Evolutionary conservation across 2,329 filamentous ascomycete species (phyloP).

Genomic region (Diaporthe sp.): DNA sequence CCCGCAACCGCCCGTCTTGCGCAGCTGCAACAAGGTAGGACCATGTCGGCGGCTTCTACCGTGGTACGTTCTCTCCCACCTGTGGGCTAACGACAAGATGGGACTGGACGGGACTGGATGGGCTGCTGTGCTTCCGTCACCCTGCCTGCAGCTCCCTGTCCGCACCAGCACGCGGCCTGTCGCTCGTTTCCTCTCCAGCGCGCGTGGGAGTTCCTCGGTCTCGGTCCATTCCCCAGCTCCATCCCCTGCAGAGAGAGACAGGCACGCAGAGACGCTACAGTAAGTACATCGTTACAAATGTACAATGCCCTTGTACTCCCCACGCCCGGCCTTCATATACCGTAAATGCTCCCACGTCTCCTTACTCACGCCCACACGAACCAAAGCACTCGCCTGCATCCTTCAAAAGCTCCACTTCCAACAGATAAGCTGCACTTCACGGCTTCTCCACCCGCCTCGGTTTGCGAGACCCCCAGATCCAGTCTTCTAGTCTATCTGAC

Average conservation of each 20-base stretch:
- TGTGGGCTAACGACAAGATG: constrained; percentile 7
- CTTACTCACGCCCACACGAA: constrained; percentile 25
- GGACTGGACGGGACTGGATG: constrained; percentile 9
- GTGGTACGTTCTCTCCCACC: constrained; percentile 25
- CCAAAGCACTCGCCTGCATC: constrained; percentile 25
- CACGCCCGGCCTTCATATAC: constrained; percentile 30
- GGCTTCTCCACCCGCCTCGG: constrained; percentile 32
- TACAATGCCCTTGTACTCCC: constrained; percentile 31
- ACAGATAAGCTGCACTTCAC: constrained; percentile 29
- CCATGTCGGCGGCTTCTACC: constrained; percentile 19
- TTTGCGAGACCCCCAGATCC: constrained; percentile 4
- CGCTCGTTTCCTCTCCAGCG: constrained; percentile 31
- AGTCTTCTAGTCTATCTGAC: constrained; percentile 6
- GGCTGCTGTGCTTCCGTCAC: constrained; percentile 20
- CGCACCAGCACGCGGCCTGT: constrained; percentile 26
- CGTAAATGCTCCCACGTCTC: constrained; percentile 34
- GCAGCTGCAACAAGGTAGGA: not conserved
- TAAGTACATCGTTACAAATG: not conserved
- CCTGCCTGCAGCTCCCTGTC: constrained; percentile 29
- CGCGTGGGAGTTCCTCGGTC: constrained; percentile 20
- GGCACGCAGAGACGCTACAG: not conserved
- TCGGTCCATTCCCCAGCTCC: constrained; percentile 31
- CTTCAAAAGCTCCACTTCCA: constrained; percentile 28
- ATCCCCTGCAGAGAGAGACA: constrained; percentile 10
- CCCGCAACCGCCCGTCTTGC: constrained; percentile 39